A percentile compares a stretch with the other conserved stretches of the same genome.
phyloP scores from a whole-genome alignment of 1,284 basidiomycete species.

The Tilletia indica region DNA sequence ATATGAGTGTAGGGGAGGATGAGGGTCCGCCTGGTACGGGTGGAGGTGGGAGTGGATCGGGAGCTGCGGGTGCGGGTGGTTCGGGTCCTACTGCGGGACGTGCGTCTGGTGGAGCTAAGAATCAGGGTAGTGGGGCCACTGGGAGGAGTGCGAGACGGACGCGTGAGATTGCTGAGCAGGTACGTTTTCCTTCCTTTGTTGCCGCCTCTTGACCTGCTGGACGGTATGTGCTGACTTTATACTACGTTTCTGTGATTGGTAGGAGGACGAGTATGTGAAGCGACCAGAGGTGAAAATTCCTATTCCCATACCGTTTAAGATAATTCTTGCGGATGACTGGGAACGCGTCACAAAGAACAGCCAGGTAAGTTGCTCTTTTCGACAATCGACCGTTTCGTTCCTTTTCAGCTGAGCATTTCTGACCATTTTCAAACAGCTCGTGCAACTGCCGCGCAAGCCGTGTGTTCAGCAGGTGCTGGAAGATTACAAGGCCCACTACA shows the following conservation, averaged over 20 bases:
- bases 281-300: conserved; percentile 86
- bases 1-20: conserved; percentile 47
- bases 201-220: background rate
- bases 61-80: conserved; percentile 53
- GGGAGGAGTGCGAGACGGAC: conserved; percentile 27
- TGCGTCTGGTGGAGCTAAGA: background rate
- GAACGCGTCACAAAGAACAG: conserved; percentile 95
- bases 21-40: conserved; percentile 43
- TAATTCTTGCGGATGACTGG: conserved; percentile 90
- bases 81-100: conserved; percentile 6
- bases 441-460: conserved; percentile 78
- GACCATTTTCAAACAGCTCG: conserved; percentile 63
- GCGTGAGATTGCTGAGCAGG: conserved; percentile 36
- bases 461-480: conserved; percentile 75
- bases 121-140: conserved; percentile 20
- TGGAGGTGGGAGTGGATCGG: conserved; percentile 7
- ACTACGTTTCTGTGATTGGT: too few relatives aligned
- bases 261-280: conserved; percentile 64
- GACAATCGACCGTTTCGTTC: too few relatives aligned
- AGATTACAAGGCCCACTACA: conserved; percentile 63
- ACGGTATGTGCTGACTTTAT: background rate
- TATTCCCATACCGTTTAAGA: conserved; percentile 84
- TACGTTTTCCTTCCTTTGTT: conserved; percentile 15
- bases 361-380: background rate
- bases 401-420: background rate